Evolutionary conservation across 2,329 filamentous ascomycete genomes (phyloP).

Genomic region (Curvularia lunata): DNA sequence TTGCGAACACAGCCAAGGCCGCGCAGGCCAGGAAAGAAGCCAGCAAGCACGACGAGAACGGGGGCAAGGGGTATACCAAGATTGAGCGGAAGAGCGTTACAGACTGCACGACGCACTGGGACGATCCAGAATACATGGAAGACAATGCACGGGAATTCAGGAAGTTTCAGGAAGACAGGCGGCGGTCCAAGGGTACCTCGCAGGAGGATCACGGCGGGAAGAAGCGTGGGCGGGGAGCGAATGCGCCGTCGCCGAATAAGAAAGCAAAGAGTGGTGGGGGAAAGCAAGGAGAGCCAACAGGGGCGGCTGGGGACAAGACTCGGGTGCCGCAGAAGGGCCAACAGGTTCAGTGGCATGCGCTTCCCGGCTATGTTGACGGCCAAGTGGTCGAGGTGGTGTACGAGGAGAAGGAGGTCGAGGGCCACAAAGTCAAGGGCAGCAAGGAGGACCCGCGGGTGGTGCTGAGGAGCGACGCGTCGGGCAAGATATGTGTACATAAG

Average conservation of each 20-base stretch:
- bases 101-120: constrained; percentile 42
- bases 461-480: constrained; percentile 48
- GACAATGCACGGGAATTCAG: constrained; percentile 35
- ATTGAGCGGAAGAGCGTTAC: constrained; percentile 33
- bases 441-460: constrained; percentile 54
- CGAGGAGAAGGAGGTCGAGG: constrained; percentile 50
- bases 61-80: constrained; percentile 12
- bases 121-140: constrained; percentile 36
- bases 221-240: constrained; percentile 39
- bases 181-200: constrained; percentile 10
- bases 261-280: constrained; percentile 43
- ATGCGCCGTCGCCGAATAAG: constrained; percentile 39
- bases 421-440: constrained; percentile 51
- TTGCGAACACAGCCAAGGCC: constrained; percentile 9
- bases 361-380: constrained; percentile 51
- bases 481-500: constrained; percentile 54
- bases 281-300: constrained; percentile 28
- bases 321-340: constrained; percentile 53
- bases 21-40: constrained; percentile 8
- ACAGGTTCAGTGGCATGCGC: constrained; percentile 51
- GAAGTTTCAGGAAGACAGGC: constrained; percentile 36
- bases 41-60: constrained; percentile 1
- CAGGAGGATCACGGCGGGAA: constrained; percentile 16
- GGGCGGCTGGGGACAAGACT: constrained; percentile 41
- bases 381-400: constrained; percentile 53